These are phyloP conservation scores for Hericium rajendrae DNA, from an alignment of 768 basidiomycete species.

Conservation along the genomic window DNA sequence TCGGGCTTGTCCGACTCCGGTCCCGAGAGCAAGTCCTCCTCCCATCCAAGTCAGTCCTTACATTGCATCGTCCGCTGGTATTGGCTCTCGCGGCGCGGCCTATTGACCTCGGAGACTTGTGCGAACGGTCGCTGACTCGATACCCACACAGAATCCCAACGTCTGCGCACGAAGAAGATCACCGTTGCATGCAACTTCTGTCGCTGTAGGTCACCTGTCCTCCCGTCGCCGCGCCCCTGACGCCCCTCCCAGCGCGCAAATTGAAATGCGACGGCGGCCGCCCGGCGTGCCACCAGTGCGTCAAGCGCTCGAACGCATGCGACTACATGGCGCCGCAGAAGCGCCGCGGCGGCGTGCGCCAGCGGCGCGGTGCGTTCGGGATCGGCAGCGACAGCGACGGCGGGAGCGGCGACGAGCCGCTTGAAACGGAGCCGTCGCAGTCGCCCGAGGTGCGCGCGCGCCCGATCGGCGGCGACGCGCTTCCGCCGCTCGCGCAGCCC, in stretches of 20 bases:
- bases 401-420: conserved; percentile 47
- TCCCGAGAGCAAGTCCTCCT: conserved; percentile 20
- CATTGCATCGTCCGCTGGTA: conserved; percentile 1
- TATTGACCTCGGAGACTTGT: conserved; percentile 1
- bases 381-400: conserved; percentile 39
- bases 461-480: conserved; percentile 10
- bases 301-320: conserved; percentile 68
- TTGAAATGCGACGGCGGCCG: conserved; percentile 83
- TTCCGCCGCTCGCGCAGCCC: conserved; percentile 10
- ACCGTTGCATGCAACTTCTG: conserved; percentile 89
- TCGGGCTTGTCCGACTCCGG: conserved; percentile 14
- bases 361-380: conserved; percentile 21
- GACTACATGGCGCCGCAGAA: conserved; percentile 74
- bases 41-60: conserved; percentile 27
- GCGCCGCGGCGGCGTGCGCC: conserved; percentile 50
- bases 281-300: conserved; percentile 74
- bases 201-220: conserved; percentile 51
- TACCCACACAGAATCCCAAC: conserved; percentile 38
- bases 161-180: conserved; percentile 74
- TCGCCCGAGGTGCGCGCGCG: conserved; percentile 36
- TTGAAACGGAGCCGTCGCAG: conserved; percentile 38
- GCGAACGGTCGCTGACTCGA: background rate
- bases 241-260: conserved; percentile 54
- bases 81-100: background rate
- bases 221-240: conserved; percentile 13